Evolutionary conservation across 225 moss, liverwort and hornwort genomes (phyloP), one percentile per base, ranked within the genome.

Genomic region (Bryum argenteum): DNA sequence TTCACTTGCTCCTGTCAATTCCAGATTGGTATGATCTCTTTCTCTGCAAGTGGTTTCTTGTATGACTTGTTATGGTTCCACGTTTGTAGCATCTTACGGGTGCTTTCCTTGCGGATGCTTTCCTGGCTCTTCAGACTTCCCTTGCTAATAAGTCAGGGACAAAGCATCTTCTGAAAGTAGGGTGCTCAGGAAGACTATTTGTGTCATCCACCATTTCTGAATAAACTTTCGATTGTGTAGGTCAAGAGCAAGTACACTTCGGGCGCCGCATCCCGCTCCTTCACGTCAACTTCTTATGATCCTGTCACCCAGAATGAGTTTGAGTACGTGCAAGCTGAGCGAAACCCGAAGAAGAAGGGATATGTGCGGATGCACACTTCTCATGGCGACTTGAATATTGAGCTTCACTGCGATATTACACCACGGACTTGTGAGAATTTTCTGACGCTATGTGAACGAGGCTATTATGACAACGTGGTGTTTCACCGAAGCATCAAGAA

Each of bases 401-500:
- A 94, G 78, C 78, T 98, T 50, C 94, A 98, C 37, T 89, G 92
- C 61, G 97, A 94, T 17, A 91, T 98, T 53, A 91, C 92, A 13
- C 92, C 97, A 43, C 86, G 97, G 19, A 82, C 97, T 33, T 98
- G 97, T 77, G 97, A 98, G 76, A 98, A 98, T 71, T 98, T 92
- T 47, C 78, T 98, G 71, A 98, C 94, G 16, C 81, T 89, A 0
- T 92, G 91, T 59, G 94, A 94, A 69, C 84, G 90, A 71, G 94
- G 97, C 50, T 98, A 94, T 68, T 98, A 98, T 54, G 80, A 98
- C 78, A 89, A 83, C 69, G 84, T 91, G 1, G 67, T 87, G 63
- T 98, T 98, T 39, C 97, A 98, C 42, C 89, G 97, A 44, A 98
- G 73, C 66, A 98, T 98, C 66, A 98, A 94, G 85, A 98, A 98